phyloP scores from a whole-genome alignment of 129 eudicot species.

The Chrysanthemum lavandulifolium region DNA sequence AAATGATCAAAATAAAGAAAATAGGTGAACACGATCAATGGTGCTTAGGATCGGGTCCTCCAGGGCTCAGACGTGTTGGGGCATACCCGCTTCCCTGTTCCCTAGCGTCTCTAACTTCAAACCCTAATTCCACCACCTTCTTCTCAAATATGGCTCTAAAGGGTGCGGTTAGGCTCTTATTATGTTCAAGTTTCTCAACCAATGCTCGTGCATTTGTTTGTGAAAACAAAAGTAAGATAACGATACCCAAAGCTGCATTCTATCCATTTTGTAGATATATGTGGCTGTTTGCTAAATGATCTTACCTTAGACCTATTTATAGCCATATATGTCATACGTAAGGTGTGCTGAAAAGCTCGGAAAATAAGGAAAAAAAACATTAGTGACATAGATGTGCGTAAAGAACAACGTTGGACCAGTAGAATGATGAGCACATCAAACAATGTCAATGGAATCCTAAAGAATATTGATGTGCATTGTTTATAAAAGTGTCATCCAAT shows the following conservation, averaged over 20 bases:
- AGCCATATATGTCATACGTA: constrained; percentile 23
- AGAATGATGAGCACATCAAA: not conserved
- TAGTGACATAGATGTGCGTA: constrained; percentile 22
- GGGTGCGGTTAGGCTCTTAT: constrained; percentile 25
- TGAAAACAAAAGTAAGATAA: constrained; percentile 23
- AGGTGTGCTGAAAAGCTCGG: constrained; percentile 4
- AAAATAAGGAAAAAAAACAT: not conserved
- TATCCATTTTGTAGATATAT: constrained; percentile 28
- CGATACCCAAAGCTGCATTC: constrained; percentile 16
- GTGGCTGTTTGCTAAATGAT: constrained; percentile 20
- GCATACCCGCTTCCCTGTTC: constrained; percentile 19
- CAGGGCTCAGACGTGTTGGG: constrained; percentile 31
- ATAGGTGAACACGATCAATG: constrained; percentile 8
- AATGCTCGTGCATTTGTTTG: constrained; percentile 21
- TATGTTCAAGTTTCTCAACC: constrained; percentile 20
- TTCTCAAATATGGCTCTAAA: constrained; percentile 26
- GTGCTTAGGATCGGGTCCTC: constrained; percentile 39
- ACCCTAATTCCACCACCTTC: constrained; percentile 13
- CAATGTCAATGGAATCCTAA: constrained; percentile 22
- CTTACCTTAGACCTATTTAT: constrained; percentile 26
- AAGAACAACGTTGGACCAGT: constrained; percentile 28
- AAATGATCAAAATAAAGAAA: not conserved
- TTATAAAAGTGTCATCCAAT: constrained; percentile 17
- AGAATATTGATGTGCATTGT: constrained; percentile 5
- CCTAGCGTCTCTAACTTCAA: constrained; percentile 7